Evolutionary conservation across 139 green algal genomes (phyloP).

Genomic region (Diplosphaera chodatii): DNA sequence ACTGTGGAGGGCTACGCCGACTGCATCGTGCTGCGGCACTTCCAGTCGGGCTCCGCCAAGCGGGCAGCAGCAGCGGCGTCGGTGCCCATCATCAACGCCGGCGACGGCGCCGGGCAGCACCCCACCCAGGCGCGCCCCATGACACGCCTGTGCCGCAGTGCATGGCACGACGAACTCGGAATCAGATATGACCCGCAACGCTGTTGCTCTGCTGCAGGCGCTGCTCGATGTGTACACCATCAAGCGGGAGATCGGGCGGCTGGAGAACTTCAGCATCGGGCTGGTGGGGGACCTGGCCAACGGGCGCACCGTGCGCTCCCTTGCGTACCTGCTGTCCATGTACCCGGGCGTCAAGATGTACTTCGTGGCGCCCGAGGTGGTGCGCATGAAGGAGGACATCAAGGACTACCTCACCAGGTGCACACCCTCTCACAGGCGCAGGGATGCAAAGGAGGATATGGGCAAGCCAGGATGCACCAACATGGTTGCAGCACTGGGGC

Average conservation of each 20-base stretch:
- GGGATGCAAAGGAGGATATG: too few species aligned
- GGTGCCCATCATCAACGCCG: slow-evolving; percentile 94
- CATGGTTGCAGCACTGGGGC: too few species aligned
- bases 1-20: slow-evolving; percentile 95
- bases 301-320: slow-evolving; percentile 76
- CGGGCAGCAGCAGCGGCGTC: slow-evolving; percentile 69
- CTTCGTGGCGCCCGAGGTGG: slow-evolving; percentile 92
- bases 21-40: slow-evolving; percentile 95
- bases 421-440: too few species aligned
- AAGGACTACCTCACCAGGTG: slow-evolving; percentile 69
- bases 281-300: slow-evolving; percentile 97
- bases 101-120: slow-evolving; percentile 97
- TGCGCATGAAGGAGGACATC: slow-evolving; percentile 92
- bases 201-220: too few species aligned
- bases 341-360: slow-evolving; percentile 85
- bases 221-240: slow-evolving; percentile 99
- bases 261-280: slow-evolving; percentile 85
- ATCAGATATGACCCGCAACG: too few species aligned
- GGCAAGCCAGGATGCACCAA: too few species aligned
- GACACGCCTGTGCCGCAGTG: too few species aligned
- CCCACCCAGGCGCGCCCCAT: too few species aligned
- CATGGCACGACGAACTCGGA: too few species aligned
- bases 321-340: slow-evolving; percentile 87
- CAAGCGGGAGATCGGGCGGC: slow-evolving; percentile 81
- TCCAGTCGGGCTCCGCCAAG: slow-evolving; percentile 70